Evolutionary conservation across 2,329 filamentous ascomycete species (phyloP), one percentile per base, ranked within the genome.

Genomic region (Aspergillus ochraceus): DNA sequence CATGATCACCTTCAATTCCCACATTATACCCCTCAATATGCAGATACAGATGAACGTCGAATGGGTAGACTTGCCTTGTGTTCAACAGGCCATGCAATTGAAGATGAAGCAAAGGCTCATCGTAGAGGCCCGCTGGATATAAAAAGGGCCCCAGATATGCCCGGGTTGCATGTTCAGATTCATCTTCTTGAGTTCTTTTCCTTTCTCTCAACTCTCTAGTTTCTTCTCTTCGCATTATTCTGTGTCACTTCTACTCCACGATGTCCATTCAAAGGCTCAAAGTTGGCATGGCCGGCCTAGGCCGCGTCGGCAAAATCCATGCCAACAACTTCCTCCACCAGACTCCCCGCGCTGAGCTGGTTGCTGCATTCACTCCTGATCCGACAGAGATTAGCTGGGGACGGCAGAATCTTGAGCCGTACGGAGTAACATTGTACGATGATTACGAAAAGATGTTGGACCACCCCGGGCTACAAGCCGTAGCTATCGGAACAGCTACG

Each of bases 391-490:
- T 79, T 5, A 61, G 75, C 9, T 85, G 83, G 83, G 83, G 80
- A 0, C 73, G 74, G 55, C 64, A 77, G 60, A 74, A 81, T 60
- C 76, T 85, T 11, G 79, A 79, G 60, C 81, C 80, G 6, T 80
- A 75, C 62, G 83, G 82, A 6, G 80, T 83, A 47, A 80, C 74
- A 58, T 63, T 84, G 29, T 86, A 85, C 71, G 73, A 69, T 52
- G 71, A 82, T 67, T 86, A 79, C 61, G 81, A 84, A 56, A 77
- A 81, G 63, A 83, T 86, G 82, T 74, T 86, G 54, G 76, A 78
- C 67, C 80, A 84, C 61, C 74, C 78, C 49, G 81, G 80, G 12
- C 71, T 85, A 3, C 78, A 84, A 64, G 84, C 83, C 0, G 82
- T 86, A 3, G 79, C 83, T 42, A 76, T 86, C 42, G 80, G 81